Percentiles rank a stretch among this genome's conserved stretches.
Evolutionary conservation across 148 eudicot genomes (phyloP).

Genomic region (Rhododendron griersonianum): DNA sequence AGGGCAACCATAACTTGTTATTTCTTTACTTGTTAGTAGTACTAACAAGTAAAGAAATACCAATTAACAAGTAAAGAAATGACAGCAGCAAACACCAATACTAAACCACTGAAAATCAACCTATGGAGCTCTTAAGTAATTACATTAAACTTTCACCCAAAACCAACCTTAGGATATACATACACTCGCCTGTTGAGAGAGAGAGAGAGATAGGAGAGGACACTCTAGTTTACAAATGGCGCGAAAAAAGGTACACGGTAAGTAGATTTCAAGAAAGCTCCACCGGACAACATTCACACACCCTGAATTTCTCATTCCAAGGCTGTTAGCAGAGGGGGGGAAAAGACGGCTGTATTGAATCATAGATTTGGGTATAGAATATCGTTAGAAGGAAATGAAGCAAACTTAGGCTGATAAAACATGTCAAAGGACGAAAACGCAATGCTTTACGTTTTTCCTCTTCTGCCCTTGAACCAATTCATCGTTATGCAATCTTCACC

Average conservation of each 20-base stretch:
- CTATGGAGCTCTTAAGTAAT: not conserved
- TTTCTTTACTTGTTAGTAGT: too few relatives aligned
- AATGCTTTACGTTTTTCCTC: slow-evolving; percentile 18
- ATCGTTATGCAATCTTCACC: slow-evolving; percentile 9
- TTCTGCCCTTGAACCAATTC: slow-evolving; percentile 5
- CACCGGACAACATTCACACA: slow-evolving; percentile 10
- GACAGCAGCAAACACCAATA: not conserved
- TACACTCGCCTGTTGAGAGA: not conserved
- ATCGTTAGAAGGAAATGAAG: slow-evolving; percentile 12
- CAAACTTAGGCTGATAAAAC: slow-evolving; percentile 12
- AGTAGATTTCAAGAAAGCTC: slow-evolving; percentile 10
- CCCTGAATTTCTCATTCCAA: not conserved
- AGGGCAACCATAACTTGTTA: not conserved
- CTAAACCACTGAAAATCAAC: slow-evolving; percentile 6
- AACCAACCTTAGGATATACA: slow-evolving; percentile 18
- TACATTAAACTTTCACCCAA: slow-evolving; percentile 7
- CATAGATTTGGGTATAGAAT: not conserved
- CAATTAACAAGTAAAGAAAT: not conserved
- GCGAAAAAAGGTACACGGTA: slow-evolving; percentile 8
- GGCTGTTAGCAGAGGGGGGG: not conserved
- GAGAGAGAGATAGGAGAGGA: not conserved
- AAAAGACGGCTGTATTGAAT: slow-evolving; percentile 15
- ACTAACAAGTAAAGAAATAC: not conserved
- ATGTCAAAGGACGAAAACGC: slow-evolving; percentile 18
- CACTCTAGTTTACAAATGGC: slow-evolving; percentile 13